phyloP scores from a whole-genome alignment of 306 rosid genomes.

The Trichosanthes cucumerina region DNA sequence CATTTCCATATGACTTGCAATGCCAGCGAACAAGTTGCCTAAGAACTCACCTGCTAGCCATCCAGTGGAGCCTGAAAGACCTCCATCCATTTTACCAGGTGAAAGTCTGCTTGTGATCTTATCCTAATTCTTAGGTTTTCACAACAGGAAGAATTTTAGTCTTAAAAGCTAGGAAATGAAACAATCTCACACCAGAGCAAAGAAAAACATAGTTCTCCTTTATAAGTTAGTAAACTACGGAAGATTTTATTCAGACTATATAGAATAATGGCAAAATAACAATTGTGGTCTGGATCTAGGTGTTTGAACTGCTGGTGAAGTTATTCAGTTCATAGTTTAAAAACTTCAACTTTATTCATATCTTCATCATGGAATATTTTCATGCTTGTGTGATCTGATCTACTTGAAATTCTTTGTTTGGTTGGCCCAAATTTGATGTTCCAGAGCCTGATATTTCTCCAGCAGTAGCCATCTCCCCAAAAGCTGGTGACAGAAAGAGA shows the following conservation, averaged over 20 bases:
- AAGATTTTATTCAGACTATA: background rate
- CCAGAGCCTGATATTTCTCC: conserved; percentile 61
- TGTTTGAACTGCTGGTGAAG: background rate
- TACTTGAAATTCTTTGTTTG: background rate
- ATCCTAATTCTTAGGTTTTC: background rate
- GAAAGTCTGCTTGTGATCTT: background rate
- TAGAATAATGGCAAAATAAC: background rate
- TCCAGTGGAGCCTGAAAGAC: conserved; percentile 33
- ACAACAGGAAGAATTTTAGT: background rate
- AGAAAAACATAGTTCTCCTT: background rate
- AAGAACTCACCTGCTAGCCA: conserved; percentile 32
- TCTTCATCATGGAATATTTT: background rate
- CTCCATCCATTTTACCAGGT: conserved; percentile 30
- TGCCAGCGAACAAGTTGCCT: background rate
- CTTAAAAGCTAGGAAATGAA: background rate
- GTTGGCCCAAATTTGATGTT: conserved; percentile 17
- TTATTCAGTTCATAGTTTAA: background rate
- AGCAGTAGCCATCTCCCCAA: conserved; percentile 35
- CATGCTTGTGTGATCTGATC: background rate
- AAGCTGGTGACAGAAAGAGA: background rate
- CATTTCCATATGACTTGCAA: background rate
- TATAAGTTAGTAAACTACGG: background rate
- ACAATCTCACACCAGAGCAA: background rate
- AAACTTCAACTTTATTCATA: background rate
- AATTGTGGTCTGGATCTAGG: background rate